Conservation (phyloP, 2,329 filamentous ascomycete genomes). For the Pseudocercospora pini-densiflorae region DNA sequence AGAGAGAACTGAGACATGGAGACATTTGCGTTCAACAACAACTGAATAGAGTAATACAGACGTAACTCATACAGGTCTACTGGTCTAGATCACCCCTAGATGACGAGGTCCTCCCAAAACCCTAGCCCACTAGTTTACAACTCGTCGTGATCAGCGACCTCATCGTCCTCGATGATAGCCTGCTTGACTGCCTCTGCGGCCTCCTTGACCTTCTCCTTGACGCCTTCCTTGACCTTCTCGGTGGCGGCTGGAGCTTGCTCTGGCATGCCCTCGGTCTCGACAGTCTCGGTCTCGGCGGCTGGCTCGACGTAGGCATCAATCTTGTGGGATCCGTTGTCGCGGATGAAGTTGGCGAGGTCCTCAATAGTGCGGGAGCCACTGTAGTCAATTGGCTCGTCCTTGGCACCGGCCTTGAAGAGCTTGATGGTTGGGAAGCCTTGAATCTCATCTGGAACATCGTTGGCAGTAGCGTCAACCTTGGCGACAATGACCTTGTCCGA, state of each 20-base stretch:
- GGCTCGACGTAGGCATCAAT: slow-evolving; percentile 68
- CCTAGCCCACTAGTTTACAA: slow-evolving; percentile 60
- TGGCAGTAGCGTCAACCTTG: slow-evolving; percentile 95
- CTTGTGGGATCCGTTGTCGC: slow-evolving; percentile 92
- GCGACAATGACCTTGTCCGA: slow-evolving; percentile 65
- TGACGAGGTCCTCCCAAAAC: background rate
- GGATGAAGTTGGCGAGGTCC: slow-evolving; percentile 89
- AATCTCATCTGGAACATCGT: slow-evolving; percentile 97
- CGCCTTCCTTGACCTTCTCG: slow-evolving; percentile 33
- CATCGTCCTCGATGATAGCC: slow-evolving; percentile 40
- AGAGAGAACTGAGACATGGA: too few relatives aligned
- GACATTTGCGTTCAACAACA: background rate
- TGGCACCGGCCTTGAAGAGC: slow-evolving; percentile 89
- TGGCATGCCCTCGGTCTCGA: slow-evolving; percentile 53
- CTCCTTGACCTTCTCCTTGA: slow-evolving; percentile 44
- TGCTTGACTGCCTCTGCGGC: slow-evolving; percentile 40
- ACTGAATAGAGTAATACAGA: background rate
- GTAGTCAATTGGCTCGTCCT: slow-evolving; percentile 85
- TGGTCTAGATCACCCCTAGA: background rate
- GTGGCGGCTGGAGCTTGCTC: slow-evolving; percentile 52
- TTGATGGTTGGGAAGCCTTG: slow-evolving; percentile 99
- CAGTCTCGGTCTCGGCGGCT: slow-evolving; percentile 46
- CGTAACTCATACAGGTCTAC: background rate
- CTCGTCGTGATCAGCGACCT: slow-evolving; percentile 67
- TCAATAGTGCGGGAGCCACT: slow-evolving; percentile 84